phyloP scores from a whole-genome alignment of 2,329 filamentous ascomycete species.

The Cucurbitaria berberidis region DNA sequence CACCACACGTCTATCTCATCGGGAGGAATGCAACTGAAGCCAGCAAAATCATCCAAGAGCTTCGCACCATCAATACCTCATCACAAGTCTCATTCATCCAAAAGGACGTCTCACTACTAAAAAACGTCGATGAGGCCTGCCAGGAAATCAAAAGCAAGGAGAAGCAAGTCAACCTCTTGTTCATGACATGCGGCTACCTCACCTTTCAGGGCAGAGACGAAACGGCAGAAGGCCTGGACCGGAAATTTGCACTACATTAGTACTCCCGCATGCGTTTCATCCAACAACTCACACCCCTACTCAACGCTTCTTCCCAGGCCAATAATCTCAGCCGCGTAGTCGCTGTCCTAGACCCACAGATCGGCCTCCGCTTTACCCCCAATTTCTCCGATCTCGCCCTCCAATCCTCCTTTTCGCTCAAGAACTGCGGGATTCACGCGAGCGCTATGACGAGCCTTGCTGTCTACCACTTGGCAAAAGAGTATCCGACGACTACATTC shows the following conservation, averaged over 20 bases:
- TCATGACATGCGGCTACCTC: slow-evolving; percentile 60
- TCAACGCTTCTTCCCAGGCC: slow-evolving; percentile 31
- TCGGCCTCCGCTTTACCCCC: slow-evolving; percentile 17
- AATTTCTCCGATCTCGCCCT: slow-evolving; percentile 37
- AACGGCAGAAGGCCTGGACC: slow-evolving; percentile 47
- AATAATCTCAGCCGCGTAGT: slow-evolving; percentile 37
- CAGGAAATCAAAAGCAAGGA: slow-evolving; percentile 59
- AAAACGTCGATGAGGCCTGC: slow-evolving; percentile 53
- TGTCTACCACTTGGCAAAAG: slow-evolving; percentile 27
- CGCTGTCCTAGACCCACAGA: slow-evolving; percentile 35
- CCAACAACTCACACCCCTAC: slow-evolving; percentile 46
- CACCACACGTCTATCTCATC: slow-evolving; percentile 52
- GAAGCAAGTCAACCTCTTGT: slow-evolving; percentile 60
- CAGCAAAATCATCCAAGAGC: slow-evolving; percentile 44
- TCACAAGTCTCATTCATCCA: slow-evolving; percentile 51
- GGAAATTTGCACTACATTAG: slow-evolving; percentile 40
- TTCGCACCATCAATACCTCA: slow-evolving; percentile 47
- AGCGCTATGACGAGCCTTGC: slow-evolving; percentile 36
- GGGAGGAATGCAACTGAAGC: slow-evolving; percentile 51
- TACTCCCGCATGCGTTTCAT: slow-evolving; percentile 50
- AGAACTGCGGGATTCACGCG: slow-evolving; percentile 31
- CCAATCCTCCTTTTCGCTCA: slow-evolving; percentile 32
- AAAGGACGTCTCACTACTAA: slow-evolving; percentile 50
- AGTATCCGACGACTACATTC: slow-evolving; percentile 30
- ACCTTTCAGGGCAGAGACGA: slow-evolving; percentile 49